Evolutionary conservation across 2,329 filamentous ascomycete species (phyloP), one percentile per base, ranked within the genome.

Genomic region (Eurotiales sp.): DNA sequence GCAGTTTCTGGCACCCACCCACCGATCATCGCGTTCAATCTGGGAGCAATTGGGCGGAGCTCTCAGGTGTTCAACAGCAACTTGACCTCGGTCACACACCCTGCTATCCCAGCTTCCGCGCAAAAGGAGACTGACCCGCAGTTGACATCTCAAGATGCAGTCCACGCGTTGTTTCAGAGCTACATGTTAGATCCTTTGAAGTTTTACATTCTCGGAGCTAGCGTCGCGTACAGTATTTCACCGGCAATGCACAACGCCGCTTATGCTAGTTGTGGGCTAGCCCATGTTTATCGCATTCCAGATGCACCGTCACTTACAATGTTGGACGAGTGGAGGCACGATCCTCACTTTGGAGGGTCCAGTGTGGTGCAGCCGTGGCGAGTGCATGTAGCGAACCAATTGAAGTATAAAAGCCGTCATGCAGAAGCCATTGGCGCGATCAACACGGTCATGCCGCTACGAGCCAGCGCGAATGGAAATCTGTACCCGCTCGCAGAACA

Each of bases 361-460:
- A 74, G 71, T 56, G 62, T 74, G 29, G 70, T 73, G 25, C 71
- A 73, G 50, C 71, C 71, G 4, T 74, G 70, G 67, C 68, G 72
- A 43, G 71, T 72, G 19, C 64, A 68, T 32, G 56, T 72, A 4
- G 66, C 68, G 17, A 63, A 67, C 23, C 66, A 68, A 37, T 58
- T 73, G 2, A 61, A 64, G 10, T 64, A 68, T 6, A 69, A 71
- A 52, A 73, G 70, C 45, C 64, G 63, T 14, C 69, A 74, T 50
- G 71, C 69, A n/a, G 69, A 72, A 51, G 70, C 70, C 3, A 73
- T 74, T n/a, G 71, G 71, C 2, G 71, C 71, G 1, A 67, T 74
- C 52, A 74, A 74, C 53, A 74, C 71, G 0, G 66, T 74, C 14
- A 69, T 74, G 61, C 71, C 71, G 12, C 56, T 74, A n/a, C 69